Evolutionary conservation across 164 flowering plant species (phyloP).

Genomic region (Vitis labrusca): DNA sequence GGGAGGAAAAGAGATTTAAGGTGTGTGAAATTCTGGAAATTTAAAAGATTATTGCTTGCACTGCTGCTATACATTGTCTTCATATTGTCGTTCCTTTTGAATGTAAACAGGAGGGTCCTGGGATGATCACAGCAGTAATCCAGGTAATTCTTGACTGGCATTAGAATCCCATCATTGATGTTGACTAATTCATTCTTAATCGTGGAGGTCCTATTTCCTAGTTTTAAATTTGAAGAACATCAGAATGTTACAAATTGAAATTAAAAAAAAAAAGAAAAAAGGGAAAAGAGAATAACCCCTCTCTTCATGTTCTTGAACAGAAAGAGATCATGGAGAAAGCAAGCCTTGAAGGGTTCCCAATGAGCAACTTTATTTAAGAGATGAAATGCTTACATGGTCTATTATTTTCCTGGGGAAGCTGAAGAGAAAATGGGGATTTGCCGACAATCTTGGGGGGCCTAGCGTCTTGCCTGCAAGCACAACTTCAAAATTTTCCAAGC

Average conservation of each 20-base stretch:
- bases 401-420: not conserved
- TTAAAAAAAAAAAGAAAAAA: too few species aligned
- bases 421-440: too few species aligned
- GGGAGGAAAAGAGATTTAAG: constrained; percentile 74
- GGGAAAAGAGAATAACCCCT: not conserved
- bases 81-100: constrained; percentile 2
- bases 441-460: too few species aligned
- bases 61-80: not conserved
- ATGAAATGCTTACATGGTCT: not conserved
- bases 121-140: constrained; percentile 57
- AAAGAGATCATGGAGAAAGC: constrained; percentile 48
- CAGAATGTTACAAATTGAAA: too few species aligned
- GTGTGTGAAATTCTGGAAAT: constrained; percentile 26
- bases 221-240: too few species aligned
- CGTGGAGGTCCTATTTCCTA: too few species aligned
- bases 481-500: too few species aligned
- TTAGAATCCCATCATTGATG: too few species aligned
- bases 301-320: constrained; percentile 26
- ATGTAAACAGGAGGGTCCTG: constrained; percentile 51
- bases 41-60: too few species aligned
- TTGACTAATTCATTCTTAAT: too few species aligned
- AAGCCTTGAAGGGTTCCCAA: constrained; percentile 32
- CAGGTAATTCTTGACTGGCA: constrained; percentile 40
- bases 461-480: too few species aligned
- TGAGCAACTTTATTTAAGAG: constrained; percentile 15